Evolutionary conservation across 2,329 filamentous ascomycete genomes (phyloP), one percentile per base, ranked within the genome.

Genomic region (Lojkania enalia): DNA sequence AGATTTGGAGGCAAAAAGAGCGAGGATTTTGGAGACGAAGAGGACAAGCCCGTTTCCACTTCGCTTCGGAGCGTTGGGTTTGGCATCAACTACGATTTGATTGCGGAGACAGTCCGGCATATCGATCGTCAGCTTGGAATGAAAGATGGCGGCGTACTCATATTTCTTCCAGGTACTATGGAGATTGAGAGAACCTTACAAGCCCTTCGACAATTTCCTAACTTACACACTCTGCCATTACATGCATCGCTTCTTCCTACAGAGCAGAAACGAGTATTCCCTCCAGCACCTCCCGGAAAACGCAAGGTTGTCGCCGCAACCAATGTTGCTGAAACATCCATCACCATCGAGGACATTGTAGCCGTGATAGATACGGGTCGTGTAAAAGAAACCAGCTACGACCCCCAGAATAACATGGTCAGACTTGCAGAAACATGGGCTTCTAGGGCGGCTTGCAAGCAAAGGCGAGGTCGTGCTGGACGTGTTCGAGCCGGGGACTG

Each of bases 271-370:
- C 81, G 84, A 18, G 94, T 99, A 0, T 99, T 99, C 65, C 78
- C 82, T 20, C 77, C 78, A 12, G 74, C 94, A 3, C 91, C 92
- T 0, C 68, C 74, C 2, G 90, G 90, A 0, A 91, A 89, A 71
- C 81, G 94, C 25, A 99, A 99, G 71, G 83, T 99, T 11, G 88
- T 99, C 23, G 88, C 92, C 5, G 89, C 94, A 1, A 99, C 94
- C 33, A 99, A 99, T 61, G 92, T 99, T 2, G 94, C 94, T 2
- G 94, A 99, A 69, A 99, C 94, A 0, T 97, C 94, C 2, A 97
- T 99, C 66, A 99, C 94, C 0, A 99, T 99, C 48, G 91, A 96
- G 64, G 94, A 99, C 64, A 88, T 99, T 41, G 88, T 97, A 2
- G 92, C 89, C 2, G 94, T 99, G 35, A 92, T 99, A 52, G 94